A percentile compares a stretch with the other conserved stretches of the same genome.
These are phyloP conservation scores for Nannizziopsis arthrosporioides DNA, from an alignment of 2,329 filamentous ascomycete species.

Conservation along the genomic window DNA sequence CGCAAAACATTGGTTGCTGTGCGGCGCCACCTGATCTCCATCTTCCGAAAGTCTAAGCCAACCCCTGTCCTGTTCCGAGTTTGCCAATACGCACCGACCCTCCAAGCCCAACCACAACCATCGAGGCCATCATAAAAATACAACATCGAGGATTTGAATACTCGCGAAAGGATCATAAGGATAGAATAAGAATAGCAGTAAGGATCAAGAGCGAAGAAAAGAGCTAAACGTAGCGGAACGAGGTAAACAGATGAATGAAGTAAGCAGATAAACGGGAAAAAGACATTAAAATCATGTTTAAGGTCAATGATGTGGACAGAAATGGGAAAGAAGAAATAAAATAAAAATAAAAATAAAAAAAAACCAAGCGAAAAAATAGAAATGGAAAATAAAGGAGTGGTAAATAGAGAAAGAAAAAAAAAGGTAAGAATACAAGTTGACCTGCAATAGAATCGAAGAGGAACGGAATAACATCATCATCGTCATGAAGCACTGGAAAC, in stretches of 20 bases:
- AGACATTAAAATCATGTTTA: too few species aligned
- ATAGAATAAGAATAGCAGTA: too few species aligned
- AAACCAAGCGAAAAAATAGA: background rate
- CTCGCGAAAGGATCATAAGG: too few species aligned
- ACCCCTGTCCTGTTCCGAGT: background rate
- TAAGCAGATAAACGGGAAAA: too few species aligned
- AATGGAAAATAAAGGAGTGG: background rate
- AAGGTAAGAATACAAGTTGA: background rate
- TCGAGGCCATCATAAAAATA: background rate
- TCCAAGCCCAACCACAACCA: background rate
- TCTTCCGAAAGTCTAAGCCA: background rate
- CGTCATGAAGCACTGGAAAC: too few species aligned
- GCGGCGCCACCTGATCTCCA: background rate
- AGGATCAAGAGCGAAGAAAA: too few species aligned
- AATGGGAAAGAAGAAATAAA: too few species aligned
- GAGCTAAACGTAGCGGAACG: too few species aligned
- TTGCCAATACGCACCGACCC: background rate
- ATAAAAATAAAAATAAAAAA: background rate
- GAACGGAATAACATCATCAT: too few species aligned
- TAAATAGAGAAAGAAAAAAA: background rate
- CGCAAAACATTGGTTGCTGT: background rate
- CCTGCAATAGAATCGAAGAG: background rate
- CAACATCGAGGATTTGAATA: background rate
- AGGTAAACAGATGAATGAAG: too few species aligned
- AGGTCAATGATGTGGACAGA: too few species aligned